Percentiles rank a stretch among this genome's conserved stretches.
Evolutionary conservation across 345 rosid genomes (phyloP).

Genomic region (Pistacia integerrima): DNA sequence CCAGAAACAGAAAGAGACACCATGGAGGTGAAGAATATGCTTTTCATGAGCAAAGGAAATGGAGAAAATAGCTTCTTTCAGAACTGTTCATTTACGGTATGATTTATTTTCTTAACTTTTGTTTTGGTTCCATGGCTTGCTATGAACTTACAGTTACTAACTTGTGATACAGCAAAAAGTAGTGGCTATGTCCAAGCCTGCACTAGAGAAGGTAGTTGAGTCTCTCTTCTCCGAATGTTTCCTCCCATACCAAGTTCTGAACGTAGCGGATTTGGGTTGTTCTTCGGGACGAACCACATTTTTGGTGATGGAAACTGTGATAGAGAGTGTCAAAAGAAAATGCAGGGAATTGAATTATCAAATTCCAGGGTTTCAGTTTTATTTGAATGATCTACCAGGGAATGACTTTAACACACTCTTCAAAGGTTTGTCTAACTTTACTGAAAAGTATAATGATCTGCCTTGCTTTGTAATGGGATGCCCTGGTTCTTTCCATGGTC

Average conservation of each 20-base stretch:
- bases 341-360: background rate
- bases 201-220: background rate
- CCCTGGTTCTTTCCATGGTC: constrained; percentile 35
- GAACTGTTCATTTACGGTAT: background rate
- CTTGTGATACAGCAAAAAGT: constrained; percentile 13
- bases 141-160: too few species aligned
- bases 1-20: background rate
- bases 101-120: too few species aligned
- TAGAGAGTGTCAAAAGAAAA: background rate
- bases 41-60: constrained; percentile 33
- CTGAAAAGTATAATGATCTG: background rate
- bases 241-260: background rate
- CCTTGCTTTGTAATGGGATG: constrained; percentile 15
- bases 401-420: constrained; percentile 11
- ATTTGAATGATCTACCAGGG: constrained; percentile 25
- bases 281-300: too few species aligned
- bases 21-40: constrained; percentile 22
- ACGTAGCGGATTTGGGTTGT: constrained; percentile 30
- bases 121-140: too few species aligned
- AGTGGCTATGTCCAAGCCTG: constrained; percentile 16
- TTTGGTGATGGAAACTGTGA: too few species aligned
- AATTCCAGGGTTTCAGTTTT: constrained; percentile 17
- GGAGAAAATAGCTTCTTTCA: constrained; percentile 20
- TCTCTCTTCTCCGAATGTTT: constrained; percentile 11
- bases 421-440: constrained; percentile 1